Evolutionary conservation across 2,329 filamentous ascomycete species (phyloP).

Genomic region (Fusarium sp.): DNA sequence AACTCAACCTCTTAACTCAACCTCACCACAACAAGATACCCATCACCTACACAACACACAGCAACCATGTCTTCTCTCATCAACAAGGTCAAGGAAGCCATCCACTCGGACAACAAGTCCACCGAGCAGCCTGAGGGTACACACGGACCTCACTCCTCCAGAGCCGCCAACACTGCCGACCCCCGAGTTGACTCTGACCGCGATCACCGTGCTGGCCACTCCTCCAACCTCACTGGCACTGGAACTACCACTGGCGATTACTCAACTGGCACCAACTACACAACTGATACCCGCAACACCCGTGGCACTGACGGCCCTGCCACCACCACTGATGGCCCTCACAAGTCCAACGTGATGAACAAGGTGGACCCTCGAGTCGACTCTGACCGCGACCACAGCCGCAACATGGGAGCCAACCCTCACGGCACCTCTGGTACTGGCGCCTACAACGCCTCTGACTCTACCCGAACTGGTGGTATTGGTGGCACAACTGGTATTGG

Average conservation of each 20-base stretch:
- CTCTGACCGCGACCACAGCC: constrained; percentile 60
- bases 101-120: constrained; percentile 60
- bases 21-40: constrained; percentile 21
- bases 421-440: constrained; percentile 47
- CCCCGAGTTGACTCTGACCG: constrained; percentile 65
- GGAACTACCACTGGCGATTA: neutral
- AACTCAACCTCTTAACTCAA: neutral
- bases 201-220: constrained; percentile 50
- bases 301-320: constrained; percentile 33
- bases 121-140: constrained; percentile 39
- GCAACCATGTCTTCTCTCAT: constrained; percentile 67
- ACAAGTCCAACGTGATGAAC: constrained; percentile 60
- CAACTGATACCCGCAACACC: constrained; percentile 13
- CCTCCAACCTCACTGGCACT: constrained; percentile 6
- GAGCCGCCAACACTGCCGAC: constrained; percentile 58
- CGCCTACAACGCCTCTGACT: constrained; percentile 46
- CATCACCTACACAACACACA: constrained; percentile 6
- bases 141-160: constrained; percentile 33
- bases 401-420: constrained; percentile 48
- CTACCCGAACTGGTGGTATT: constrained; percentile 50
- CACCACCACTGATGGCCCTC: constrained; percentile 55
- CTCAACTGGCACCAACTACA: neutral
- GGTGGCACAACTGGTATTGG: constrained; percentile 5
- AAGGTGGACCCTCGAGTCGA: constrained; percentile 67
- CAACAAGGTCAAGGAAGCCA: constrained; percentile 70